Conservation (phyloP, 805 yeast species). For the Candida silvatica region DNA sequence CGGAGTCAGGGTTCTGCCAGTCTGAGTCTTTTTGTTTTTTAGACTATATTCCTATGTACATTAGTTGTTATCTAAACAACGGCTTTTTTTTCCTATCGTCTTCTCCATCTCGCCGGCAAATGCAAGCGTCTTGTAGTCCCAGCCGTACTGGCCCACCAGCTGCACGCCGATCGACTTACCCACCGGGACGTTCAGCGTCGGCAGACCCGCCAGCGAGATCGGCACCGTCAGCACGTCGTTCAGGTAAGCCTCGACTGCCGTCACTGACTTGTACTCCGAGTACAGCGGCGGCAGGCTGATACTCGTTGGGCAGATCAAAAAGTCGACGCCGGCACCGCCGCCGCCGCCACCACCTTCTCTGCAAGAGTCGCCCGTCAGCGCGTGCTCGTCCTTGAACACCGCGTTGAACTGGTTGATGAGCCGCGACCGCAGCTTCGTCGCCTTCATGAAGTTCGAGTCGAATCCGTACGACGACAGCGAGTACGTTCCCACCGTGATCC, state of each 20-base stretch:
- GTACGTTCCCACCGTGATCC: conserved; percentile 82
- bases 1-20: conserved; percentile 61
- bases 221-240: conserved; percentile 88
- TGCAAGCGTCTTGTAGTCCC: conserved; percentile 56
- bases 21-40: conserved; percentile 23
- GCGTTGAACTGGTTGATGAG: conserved; percentile 59
- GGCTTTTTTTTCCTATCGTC: neutral
- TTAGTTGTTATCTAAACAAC: neutral
- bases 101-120: conserved; percentile 12
- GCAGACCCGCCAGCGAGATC: conserved; percentile 85
- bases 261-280: conserved; percentile 10
- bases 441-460: conserved; percentile 66
- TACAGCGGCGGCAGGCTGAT: conserved; percentile 39
- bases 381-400: conserved; percentile 47
- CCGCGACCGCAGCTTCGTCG: conserved; percentile 54
- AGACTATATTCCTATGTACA: neutral
- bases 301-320: conserved; percentile 69
- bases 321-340: conserved; percentile 44
- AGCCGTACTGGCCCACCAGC: conserved; percentile 78
- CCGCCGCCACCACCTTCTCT: too few species aligned
- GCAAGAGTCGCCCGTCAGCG: conserved; percentile 17
- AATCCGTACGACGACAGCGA: conserved; percentile 71
- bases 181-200: conserved; percentile 71
- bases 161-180: conserved; percentile 59
- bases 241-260: conserved; percentile 53